Base-by-base conservation (phyloP, 345 rosid species). In the Pugionium dolabratum region DNA sequence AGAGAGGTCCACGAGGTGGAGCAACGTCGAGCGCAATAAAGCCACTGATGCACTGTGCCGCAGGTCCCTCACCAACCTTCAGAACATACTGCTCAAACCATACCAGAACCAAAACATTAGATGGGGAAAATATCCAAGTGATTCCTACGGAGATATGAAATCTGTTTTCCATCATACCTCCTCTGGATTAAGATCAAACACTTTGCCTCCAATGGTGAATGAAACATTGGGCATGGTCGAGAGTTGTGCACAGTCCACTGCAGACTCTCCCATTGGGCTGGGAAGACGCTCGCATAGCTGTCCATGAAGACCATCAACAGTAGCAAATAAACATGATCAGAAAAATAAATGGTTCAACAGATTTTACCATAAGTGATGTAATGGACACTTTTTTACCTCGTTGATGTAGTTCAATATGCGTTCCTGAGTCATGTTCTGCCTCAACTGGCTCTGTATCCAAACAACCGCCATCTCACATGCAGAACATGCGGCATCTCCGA, bases 1-100 rank as follows among this genome's bases (percentile, higher is more conserved):
- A 88, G 83, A 94, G 95, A 29, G 96, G 96, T 42, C 99, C 99
- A 27, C 84, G 91, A 30, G 99, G 97, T 34, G 97, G 97, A 49
- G 93, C 84, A 45, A 88, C 73, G 45, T 90, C 99, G 11, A 94
- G 30, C 27, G 86, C 92, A 26, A 83, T 81, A 74, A 90, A 94
- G 52, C 99, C 97, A 55, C 95, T 94, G 61, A 90, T 79, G 89
- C 99, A 90, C 72, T 90, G 95, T 62, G 96, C 90, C 3, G 10
- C 69, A 40, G 86, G 40, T 42, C 92, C 97, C 63, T 85, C 86
- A 1, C 95, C 88, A 35, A 94, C 86, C 82, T 94, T 86, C 67
- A 90, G 90, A 66, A 90, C 75, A 78, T 88, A 94, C 98, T 89
- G 85, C 50, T 69, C 47, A 68, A 26, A 70, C 71, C 56, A 75